A percentile compares a stretch with the other conserved stretches of the same genome.
phyloP scores from a whole-genome alignment of 2,329 filamentous ascomycete species.

The Epichloe uncinata region DNA sequence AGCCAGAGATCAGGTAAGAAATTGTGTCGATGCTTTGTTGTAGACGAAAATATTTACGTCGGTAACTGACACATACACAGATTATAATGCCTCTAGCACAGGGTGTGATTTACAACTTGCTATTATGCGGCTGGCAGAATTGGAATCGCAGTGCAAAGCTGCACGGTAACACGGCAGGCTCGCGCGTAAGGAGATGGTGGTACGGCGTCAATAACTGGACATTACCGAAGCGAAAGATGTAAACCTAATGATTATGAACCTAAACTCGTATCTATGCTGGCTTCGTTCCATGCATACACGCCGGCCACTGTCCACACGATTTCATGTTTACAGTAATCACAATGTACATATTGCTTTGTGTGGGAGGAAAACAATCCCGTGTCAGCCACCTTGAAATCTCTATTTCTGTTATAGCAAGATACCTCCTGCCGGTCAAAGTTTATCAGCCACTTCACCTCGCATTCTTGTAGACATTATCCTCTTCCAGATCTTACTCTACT shows the following conservation, averaged over 20 bases:
- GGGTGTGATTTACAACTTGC: constrained; percentile 77
- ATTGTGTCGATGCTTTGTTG: not conserved
- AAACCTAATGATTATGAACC: not conserved
- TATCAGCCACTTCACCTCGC: not conserved
- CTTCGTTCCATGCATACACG: not conserved
- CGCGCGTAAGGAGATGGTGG: constrained; percentile 80
- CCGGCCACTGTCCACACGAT: not conserved
- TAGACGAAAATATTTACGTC: too few relatives aligned
- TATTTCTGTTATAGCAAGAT: not conserved
- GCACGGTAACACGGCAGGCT: constrained; percentile 63
- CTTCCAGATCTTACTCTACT: not conserved
- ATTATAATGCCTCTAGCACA: constrained; percentile 77
- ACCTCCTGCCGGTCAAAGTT: not conserved
- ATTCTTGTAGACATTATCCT: not conserved
- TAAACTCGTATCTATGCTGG: not conserved
- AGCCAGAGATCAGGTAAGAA: constrained; percentile 64
- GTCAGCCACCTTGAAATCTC: not conserved
- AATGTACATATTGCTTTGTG: not conserved
- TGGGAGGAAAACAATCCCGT: too few relatives aligned
- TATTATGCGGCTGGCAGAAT: constrained; percentile 74
- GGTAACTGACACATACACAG: constrained; percentile 26
- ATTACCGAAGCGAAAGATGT: constrained; percentile 41
- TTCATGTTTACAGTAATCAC: not conserved
- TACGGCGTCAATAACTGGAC: constrained; percentile 88
- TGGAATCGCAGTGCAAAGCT: constrained; percentile 75